Base-by-base conservation (phyloP, 2,329 filamentous ascomycete genomes). In the Penicillium palitans region DNA sequence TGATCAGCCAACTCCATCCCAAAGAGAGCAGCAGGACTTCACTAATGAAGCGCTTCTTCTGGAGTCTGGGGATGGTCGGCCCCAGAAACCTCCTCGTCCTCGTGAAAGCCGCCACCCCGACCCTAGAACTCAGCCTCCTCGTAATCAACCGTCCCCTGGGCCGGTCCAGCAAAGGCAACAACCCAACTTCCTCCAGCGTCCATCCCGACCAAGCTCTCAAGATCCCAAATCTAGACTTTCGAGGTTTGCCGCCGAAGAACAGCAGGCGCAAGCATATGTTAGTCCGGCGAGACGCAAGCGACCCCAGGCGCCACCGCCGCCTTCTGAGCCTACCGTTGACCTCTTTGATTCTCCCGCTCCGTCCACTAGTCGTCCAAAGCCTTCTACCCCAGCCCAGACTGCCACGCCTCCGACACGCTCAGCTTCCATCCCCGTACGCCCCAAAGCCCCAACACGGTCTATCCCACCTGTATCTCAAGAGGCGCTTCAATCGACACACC, bases 241-340 rank as follows among this genome's bases (percentile, higher is more conserved):
- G 60, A 87, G 89, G 64, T 84, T 91, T 69, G 84, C 85, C 0
- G 82, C 89, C 12, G 92, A 96, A 70, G 89, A 96, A 61, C 88
- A 96, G 72, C 87, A 85, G 49, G 84, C 90, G 15, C 87, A 96
- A 66, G 90, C 88, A 31, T 97, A 98, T 72, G 83, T 97, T 56
- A 97, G 93, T 71, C 90, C 92, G 49, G 90, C 90, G 24, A 84
- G 92, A 65, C 85, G 92, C 69, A 93, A 88, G 73, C 75, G 85
- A 10, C 83, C 80, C 27, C 80, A 81, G 49, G 77, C 80, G 21
- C 72, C 77, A 61, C 79, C 72, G 19, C 74, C 78, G 12, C 70
- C 74, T 39, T 61, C 76, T 8, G 76, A 80, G 59, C 72, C 77
- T 2, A 83, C 87, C 60, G 78, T 82, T 2, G 88, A 93, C 70